Evolutionary conservation across 176 grass and related monocot genomes (phyloP), one percentile per base, ranked within the genome.

Genomic region (Carex scoparia): DNA sequence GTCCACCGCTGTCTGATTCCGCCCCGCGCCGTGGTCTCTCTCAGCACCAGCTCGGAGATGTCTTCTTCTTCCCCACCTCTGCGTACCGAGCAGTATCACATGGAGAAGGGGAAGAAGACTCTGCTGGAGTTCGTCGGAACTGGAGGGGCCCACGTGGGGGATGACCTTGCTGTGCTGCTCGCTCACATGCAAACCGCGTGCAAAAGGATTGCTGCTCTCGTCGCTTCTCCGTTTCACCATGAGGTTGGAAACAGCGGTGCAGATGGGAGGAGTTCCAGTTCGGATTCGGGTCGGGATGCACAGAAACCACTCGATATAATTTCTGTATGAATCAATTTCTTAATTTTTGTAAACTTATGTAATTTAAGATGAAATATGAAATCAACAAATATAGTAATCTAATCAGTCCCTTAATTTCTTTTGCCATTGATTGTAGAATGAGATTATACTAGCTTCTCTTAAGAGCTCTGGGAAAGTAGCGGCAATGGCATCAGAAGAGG

Each of bases 301-400:
- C 91, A 88, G 10, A 98, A 98, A 86, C 96, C 93, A 40, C 93
- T 98, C 69, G 93, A 98, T 61, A 88, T 93, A 87, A 81, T 95
- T 85, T 90, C 91, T 40, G 38, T 40, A 40, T 40, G 38, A 40
- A 40, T 40, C 38, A 40, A 6, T 40, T 40, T 40, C 38, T 40
- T 85, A 56, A 23, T 30, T 7, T 16, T 8, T 55, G 4, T 38
- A 74, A 16, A 77, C 14, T 49, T 8, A 42, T 10, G 12, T 5
- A 30, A 40, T 40, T 40, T 40, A 40, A 40, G 38, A 40, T 40
- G 23, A 55, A 40, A 71, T 35, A 23, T 73, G 49, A 57, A 61
- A 31, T 35, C 10, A 65, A 64, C 62, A 4, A 30, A 23, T 3
- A 40, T 30, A 58, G 1, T 65, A 51, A 58, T n/a, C 37, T 73